Evolutionary conservation across 805 yeast species (phyloP).

Genomic region (Starmerella floris): DNA sequence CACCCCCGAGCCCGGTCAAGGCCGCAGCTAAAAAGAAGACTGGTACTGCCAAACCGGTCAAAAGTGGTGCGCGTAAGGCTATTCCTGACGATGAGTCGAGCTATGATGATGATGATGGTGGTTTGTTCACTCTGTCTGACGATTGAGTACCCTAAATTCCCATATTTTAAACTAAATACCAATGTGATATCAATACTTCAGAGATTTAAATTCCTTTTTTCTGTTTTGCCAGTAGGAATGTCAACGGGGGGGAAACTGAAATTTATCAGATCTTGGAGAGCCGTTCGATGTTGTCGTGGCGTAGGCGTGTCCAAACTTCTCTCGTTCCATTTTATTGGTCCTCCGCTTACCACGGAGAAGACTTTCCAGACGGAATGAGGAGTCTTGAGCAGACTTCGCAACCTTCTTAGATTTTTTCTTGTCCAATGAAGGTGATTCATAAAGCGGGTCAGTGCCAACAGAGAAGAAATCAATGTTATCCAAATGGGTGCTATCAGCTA

Average conservation of each 20-base stretch:
- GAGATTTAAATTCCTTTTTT: no score
- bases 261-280: neutral
- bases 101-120: slow-evolving; percentile 5
- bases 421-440: neutral
- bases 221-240: no score
- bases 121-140: slow-evolving; percentile 11
- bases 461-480: slow-evolving; percentile 3
- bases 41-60: no score
- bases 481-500: no score
- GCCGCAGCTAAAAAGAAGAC: no score
- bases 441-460: neutral
- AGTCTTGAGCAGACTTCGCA: slow-evolving; percentile 16
- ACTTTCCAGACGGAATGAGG: slow-evolving; percentile 28
- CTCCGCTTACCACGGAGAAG: slow-evolving; percentile 24
- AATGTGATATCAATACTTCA: no score
- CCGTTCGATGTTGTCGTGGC: neutral
- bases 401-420: slow-evolving; percentile 1
- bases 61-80: neutral
- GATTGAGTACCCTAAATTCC: no score
- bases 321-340: slow-evolving; percentile 9
- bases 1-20: no score
- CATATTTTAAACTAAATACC: no score
- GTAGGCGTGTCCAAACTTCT: neutral
- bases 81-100: slow-evolving; percentile 9
- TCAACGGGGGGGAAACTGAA: slow-evolving; percentile 16